Base-by-base conservation (phyloP, 306 rosid genomes). In the Quercus engelmannii region DNA sequence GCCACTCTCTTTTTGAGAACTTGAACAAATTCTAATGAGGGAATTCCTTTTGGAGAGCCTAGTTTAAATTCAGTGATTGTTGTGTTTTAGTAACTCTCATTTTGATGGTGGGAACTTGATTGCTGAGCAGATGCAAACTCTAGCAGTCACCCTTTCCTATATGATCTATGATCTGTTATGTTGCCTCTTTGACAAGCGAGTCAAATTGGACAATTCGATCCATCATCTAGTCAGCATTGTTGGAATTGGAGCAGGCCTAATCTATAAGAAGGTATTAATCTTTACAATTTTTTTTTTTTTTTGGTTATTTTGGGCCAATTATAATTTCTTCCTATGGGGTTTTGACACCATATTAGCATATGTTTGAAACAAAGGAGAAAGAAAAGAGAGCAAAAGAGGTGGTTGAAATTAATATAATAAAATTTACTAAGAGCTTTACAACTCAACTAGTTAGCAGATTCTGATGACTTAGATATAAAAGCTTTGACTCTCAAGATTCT, bases 161-260 rank as follows among this genome's bases (percentile, higher is more conserved):
- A 81, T 95, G 21, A 80, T 91, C 4, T 95, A 95, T 85, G 99
- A 95, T 84, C 54, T 87, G 9, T 74, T 85, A 19, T 91, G 98
- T 78, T 92, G 94, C 86, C 81, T 83, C 21, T 90, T 92, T 70
- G 97, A 75, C 74, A 87, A 90, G 69, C 81, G 79, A 80, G 74
- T 86, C 76, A 80, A 17, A 62, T 12, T 83, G 69, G 99, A 95
- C 79, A 92, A 92, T 51, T 62, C 78, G 68, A 80, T 92, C 78
- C 99, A 95, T 74, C 99, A 95, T 86, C 83, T 89, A 75, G 87
- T 95, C 46, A 82, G 97, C 89, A 92, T 95, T 75, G 83, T 88
- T 77, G 97, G 98, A 25, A 62, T 95, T 59, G 85, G 64, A 69
- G 93, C 97, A 1, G 94, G 95, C 77, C 88, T 92, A 20, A 69